Evolutionary conservation across 2,329 filamentous ascomycete species (phyloP), one percentile per base, ranked within the genome.

Genomic region (Zymoseptoria passerinii): DNA sequence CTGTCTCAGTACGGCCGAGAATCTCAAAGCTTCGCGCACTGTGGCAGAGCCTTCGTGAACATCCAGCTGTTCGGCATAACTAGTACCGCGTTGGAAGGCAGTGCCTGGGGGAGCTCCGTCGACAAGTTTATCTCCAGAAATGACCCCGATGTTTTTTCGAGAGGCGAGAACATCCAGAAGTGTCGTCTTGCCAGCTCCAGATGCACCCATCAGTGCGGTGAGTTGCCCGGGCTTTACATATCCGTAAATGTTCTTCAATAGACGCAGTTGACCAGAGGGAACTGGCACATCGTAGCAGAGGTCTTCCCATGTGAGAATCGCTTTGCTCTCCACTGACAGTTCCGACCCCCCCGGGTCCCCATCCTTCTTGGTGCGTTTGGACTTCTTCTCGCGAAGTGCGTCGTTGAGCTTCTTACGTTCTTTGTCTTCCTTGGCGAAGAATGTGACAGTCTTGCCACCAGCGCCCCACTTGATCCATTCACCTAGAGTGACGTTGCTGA

Each of bases 151-250:
- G 63, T 82, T 86, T 71, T 84, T 85, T 57, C 85, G 75, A 4
- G 80, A 75, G 1, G 85, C 84, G 9, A 95, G 76, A 0, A 92
- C 88, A 67, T 95, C 89, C 2, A 95, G 77, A 0, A 95, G 77
- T 0, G 90, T 95, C 0, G 90, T 94, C 75, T 95, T 95, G 53
- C 90, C 90, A 4, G 90, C 90, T n/a, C 82, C 82, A 2, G 79
- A 81, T 13, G 77, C 77, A 3, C 77, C 78, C 78, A 80, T 80
- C 48, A 81, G 65, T 6, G 78, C 78, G 5, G 77, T 80, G 23
- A 81, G 61, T 52, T 77, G 73, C 7, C 79, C 79, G 0, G 78
- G 78, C 57, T 76, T 74, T 20, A 81, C 77, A 57, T 75, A 81
- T 0, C 78, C 78, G 63, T 73, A 76, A 7, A 81, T 69, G 20